Conservation (phyloP, 495 filamentous ascomycete species). For the Parathielavia hyrcaniae region DNA sequence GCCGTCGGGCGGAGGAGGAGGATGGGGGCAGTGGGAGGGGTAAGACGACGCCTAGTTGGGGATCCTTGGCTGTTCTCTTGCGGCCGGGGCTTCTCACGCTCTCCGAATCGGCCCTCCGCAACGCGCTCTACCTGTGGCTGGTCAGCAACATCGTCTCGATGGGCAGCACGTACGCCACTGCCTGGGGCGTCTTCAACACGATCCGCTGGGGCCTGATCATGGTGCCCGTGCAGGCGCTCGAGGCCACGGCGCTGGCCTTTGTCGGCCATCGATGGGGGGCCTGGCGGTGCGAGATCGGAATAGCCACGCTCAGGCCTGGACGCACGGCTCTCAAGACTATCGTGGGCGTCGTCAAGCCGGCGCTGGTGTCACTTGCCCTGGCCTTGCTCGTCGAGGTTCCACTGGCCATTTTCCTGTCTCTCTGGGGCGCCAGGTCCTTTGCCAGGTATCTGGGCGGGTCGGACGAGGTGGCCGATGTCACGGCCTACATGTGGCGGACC, state of each 20-base stretch:
- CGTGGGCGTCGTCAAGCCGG: constrained; percentile 45
- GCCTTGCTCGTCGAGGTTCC: constrained; percentile 56
- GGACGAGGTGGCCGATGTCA: constrained; percentile 53
- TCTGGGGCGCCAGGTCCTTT: constrained; percentile 53
- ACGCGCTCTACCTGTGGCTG: constrained; percentile 68
- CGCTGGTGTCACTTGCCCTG: constrained; percentile 47
- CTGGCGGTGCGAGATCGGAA: constrained; percentile 45
- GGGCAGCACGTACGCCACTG: constrained; percentile 60
- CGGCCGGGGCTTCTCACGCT: constrained; percentile 55
- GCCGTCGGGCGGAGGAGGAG: not conserved
- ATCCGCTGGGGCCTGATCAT: constrained; percentile 75
- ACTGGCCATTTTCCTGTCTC: constrained; percentile 54
- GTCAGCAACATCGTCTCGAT: constrained; percentile 57
- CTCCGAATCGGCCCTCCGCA: constrained; percentile 58
- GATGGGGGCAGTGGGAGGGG: not conserved
- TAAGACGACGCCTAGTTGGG: constrained; percentile 31
- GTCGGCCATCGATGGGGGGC: constrained; percentile 62
- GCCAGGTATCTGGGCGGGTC: constrained; percentile 54
- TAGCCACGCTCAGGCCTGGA: constrained; percentile 33
- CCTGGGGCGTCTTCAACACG: constrained; percentile 70
- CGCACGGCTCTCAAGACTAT: constrained; percentile 35
- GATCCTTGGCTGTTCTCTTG: constrained; percentile 46
- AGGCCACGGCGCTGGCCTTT: constrained; percentile 59
- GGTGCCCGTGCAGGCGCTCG: constrained; percentile 64
- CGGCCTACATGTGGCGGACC: constrained; percentile 63